Evolutionary conservation across 441 rosid species (phyloP).

Genomic region (Erysimum cheiri): DNA sequence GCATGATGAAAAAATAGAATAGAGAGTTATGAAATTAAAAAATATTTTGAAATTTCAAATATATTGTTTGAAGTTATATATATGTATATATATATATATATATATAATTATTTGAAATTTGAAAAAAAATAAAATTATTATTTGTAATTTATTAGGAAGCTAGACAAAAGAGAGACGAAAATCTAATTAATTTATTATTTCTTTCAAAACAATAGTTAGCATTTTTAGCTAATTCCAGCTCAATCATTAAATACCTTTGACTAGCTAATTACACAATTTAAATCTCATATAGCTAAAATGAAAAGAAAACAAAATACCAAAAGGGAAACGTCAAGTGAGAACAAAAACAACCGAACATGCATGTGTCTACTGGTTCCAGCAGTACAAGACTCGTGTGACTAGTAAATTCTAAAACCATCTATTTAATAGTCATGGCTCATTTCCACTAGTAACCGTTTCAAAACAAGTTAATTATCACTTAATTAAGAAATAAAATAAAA

Average conservation of each 20-base stretch:
- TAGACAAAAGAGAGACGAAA: too few relatives aligned
- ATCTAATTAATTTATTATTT: too few relatives aligned
- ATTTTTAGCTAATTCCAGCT: neutral
- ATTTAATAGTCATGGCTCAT: neutral
- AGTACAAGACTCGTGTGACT: neutral
- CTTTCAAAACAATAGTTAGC: neutral
- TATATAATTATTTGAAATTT: too few relatives aligned
- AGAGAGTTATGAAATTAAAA: too few relatives aligned
- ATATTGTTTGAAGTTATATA: too few relatives aligned
- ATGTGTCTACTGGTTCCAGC: conserved; percentile 2
- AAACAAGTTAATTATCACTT: neutral
- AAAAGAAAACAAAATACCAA: neutral
- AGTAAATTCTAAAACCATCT: neutral
- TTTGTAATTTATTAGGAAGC: neutral
- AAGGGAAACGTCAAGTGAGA: neutral
- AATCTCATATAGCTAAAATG: neutral
- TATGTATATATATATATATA: too few relatives aligned
- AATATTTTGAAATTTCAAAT: too few relatives aligned
- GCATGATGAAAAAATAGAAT: too few relatives aligned
- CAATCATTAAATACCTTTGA: neutral
- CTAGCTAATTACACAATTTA: neutral
- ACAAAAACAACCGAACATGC: neutral
- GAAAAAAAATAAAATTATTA: too few relatives aligned
- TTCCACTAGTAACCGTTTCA: conserved; percentile 3
- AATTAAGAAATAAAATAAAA: neutral